These are phyloP conservation scores for Shiraia bambusicola DNA, from an alignment of 2,329 filamentous ascomycete species.

Conservation along the genomic window DNA sequence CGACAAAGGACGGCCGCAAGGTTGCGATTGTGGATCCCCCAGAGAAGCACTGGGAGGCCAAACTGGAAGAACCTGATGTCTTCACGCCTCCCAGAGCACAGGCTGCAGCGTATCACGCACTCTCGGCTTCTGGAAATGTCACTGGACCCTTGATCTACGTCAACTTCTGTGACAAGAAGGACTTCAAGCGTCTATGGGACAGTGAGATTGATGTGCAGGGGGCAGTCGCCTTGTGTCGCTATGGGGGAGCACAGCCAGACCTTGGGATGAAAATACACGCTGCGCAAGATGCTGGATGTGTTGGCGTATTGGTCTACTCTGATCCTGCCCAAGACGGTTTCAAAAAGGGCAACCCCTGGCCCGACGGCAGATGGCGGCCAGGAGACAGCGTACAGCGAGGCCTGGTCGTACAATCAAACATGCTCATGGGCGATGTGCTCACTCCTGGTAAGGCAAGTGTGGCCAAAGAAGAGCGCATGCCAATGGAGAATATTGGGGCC, in stretches of 20 bases:
- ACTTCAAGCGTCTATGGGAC: constrained; percentile 73
- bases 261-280: constrained; percentile 82
- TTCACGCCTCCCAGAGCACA: constrained; percentile 62
- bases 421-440: constrained; percentile 86
- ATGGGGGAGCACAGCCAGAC: constrained; percentile 73
- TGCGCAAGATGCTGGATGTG: constrained; percentile 82
- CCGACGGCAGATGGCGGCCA: constrained; percentile 77
- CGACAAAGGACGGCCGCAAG: constrained; percentile 71
- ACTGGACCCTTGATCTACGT: constrained; percentile 86
- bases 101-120: constrained; percentile 81
- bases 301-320: constrained; percentile 87
- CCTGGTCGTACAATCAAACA: constrained; percentile 76
- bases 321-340: constrained; percentile 87
- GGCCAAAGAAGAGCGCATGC: constrained; percentile 64
- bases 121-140: constrained; percentile 83
- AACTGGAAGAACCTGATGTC: constrained; percentile 76
- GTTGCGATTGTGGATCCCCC: constrained; percentile 76
- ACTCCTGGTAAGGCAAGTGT: constrained; percentile 83
- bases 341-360: constrained; percentile 68
- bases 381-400: constrained; percentile 80
- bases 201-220: constrained; percentile 73
- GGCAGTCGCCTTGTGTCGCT: constrained; percentile 80
- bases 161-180: constrained; percentile 83
- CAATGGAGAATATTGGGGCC: constrained; percentile 68
- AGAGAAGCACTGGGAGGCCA: constrained; percentile 73